Conservation (phyloP, 352 stramenopile genomes). For the Globisporangium ultimum region DNA sequence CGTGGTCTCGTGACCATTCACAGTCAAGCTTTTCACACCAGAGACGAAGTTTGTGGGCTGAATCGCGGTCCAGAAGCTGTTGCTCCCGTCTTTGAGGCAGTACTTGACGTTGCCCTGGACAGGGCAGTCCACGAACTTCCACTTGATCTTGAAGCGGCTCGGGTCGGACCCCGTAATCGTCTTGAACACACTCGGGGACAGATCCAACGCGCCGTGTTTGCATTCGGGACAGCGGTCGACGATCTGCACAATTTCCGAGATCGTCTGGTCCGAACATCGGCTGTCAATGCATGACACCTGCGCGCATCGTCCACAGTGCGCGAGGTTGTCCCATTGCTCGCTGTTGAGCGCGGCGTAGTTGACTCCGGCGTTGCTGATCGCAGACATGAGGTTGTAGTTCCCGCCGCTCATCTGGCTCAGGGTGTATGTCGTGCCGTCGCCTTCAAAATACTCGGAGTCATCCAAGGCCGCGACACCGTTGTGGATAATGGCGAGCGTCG, state of each 20-base stretch:
- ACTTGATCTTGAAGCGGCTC: slow-evolving; percentile 30
- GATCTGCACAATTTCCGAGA: slow-evolving; percentile 50
- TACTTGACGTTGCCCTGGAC: slow-evolving; percentile 33
- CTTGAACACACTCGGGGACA: slow-evolving; percentile 38
- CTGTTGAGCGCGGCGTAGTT: slow-evolving; percentile 57
- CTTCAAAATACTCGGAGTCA: slow-evolving; percentile 18
- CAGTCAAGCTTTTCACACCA: slow-evolving; percentile 26
- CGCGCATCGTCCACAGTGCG: slow-evolving; percentile 64
- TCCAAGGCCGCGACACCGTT: not conserved
- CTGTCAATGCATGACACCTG: slow-evolving; percentile 56
- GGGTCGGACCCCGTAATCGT: slow-evolving; percentile 28
- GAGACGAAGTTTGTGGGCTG: slow-evolving; percentile 32
- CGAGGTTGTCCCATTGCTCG: slow-evolving; percentile 52
- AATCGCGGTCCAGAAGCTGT: slow-evolving; percentile 41
- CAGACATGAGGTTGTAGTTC: slow-evolving; percentile 55
- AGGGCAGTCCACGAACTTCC: slow-evolving; percentile 40
- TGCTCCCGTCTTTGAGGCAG: slow-evolving; percentile 44
- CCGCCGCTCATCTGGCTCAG: slow-evolving; percentile 23
- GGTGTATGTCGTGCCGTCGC: slow-evolving; percentile 38
- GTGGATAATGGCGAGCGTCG: not conserved
- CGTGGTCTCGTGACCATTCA: slow-evolving; percentile 34
- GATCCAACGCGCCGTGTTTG: slow-evolving; percentile 51
- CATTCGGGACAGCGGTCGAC: slow-evolving; percentile 76
- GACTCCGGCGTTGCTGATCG: slow-evolving; percentile 19
- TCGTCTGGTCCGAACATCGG: slow-evolving; percentile 39